Conservation (phyloP, 208 protist genomes). For the Trypanosoma melophagium region DNA sequence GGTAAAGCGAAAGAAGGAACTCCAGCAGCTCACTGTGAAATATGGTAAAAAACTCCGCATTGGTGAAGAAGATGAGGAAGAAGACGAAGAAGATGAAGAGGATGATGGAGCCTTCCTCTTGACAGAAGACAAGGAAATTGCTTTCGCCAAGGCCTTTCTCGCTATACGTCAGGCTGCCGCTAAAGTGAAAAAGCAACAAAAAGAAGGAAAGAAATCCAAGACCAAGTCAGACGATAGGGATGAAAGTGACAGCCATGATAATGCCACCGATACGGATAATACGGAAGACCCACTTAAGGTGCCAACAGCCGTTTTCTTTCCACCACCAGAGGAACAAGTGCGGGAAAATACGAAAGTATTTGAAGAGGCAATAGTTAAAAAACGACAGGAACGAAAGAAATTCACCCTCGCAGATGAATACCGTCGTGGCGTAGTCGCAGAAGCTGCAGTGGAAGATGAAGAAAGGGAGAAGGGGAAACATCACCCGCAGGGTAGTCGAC, state of each 20-base stretch:
- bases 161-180: constrained; percentile 68
- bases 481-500: constrained; percentile 9
- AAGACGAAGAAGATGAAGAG: constrained; percentile 75
- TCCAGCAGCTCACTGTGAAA: constrained; percentile 83
- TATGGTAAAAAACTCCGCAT: constrained; percentile 59
- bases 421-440: constrained; percentile 50
- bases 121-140: constrained; percentile 73
- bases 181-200: constrained; percentile 28
- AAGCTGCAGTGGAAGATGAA: constrained; percentile 31
- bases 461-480: constrained; percentile 12
- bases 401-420: constrained; percentile 88
- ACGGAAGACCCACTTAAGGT: constrained; percentile 11
- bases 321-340: constrained; percentile 69
- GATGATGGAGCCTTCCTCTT: constrained; percentile 84
- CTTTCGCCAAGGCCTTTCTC: constrained; percentile 80
- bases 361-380: constrained; percentile 37
- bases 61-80: constrained; percentile 38
- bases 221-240: neutral
- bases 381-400: constrained; percentile 29
- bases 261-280: constrained; percentile 17
- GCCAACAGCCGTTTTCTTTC: constrained; percentile 64
- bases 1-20: constrained; percentile 88
- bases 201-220: constrained; percentile 8
- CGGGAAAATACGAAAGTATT: constrained; percentile 63
- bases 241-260: constrained; percentile 13